Base-by-base conservation (phyloP, 2,329 filamentous ascomycete species). In the Fusarium robinianum region DNA sequence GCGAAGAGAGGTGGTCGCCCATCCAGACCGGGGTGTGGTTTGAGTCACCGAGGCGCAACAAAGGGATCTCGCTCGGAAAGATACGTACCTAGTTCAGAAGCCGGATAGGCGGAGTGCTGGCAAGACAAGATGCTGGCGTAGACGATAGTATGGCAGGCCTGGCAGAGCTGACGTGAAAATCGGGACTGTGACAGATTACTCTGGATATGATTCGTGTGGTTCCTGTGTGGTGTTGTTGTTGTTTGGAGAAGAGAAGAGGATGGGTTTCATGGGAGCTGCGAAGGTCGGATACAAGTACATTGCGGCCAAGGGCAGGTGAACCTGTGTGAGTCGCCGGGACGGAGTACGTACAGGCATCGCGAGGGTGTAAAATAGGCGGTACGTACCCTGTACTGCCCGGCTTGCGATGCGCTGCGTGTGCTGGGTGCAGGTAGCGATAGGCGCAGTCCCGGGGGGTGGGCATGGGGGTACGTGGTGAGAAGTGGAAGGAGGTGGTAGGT, bases 161-260 rank as follows among this genome's bases (percentile, higher is more conserved):
- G 62, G 58, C 60, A 62, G 57, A 66, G 74, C 77, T 79, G 77
- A 68, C 71, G 77, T 73, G 77, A 80, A 70, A 68, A 76, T 76
- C 77, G 67, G 71, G 73, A 76, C 79, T 78, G 79, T 78, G 78
- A 81, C 78, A 74, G 71, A 70, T 73, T 73, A 78, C 73, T 78
- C 77, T 78, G 70, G 68, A 68, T 73, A 64, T 64, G 69, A 74
- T 72, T 70, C 66, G 68, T 73, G 68, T 68, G 73, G 72, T 72
- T 75, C 74, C 69, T 67, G 72, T 71, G 49, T 63, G 64, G 70
- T 71, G 67, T 72, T 76, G 68, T 69, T 76, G 71, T 74, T 77
- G 72, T 67, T 73, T 73, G 71, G 49, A 49, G 65, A 64, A 58
- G 62, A 67, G 59, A 61, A 46, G 56, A 63, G 58, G 60, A 67